A percentile compares a stretch with the other conserved stretches of the same genome.
Evolutionary conservation across 768 basidiomycete genomes (phyloP).

Genomic region (Austroboletus eburneus): DNA sequence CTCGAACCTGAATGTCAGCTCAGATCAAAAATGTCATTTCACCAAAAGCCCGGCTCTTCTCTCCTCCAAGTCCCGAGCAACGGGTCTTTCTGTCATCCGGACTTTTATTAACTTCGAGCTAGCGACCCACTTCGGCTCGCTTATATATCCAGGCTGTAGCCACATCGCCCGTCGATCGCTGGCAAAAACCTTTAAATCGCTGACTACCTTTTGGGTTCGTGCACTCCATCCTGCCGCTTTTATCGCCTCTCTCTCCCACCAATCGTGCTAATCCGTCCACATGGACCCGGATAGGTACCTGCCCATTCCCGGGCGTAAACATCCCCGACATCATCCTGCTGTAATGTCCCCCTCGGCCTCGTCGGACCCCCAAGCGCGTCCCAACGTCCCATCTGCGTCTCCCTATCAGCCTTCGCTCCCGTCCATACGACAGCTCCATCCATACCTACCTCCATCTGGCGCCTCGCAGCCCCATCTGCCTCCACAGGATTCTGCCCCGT

Average conservation of each 20-base stretch:
- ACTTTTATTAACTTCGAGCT: slow-evolving; percentile 24
- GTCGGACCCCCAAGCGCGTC: slow-evolving; percentile 27
- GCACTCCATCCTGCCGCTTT: slow-evolving; percentile 20
- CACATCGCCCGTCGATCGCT: slow-evolving; percentile 24
- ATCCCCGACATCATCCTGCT: slow-evolving; percentile 24
- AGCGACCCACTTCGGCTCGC: slow-evolving; percentile 27
- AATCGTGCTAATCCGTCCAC: slow-evolving; percentile 16
- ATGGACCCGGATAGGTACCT: slow-evolving; percentile 39
- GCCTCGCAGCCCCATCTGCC: slow-evolving; percentile 26
- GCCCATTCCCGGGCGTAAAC: slow-evolving; percentile 31
- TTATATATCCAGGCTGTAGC: slow-evolving; percentile 28
- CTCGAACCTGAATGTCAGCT: slow-evolving; percentile 23
- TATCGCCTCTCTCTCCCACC: slow-evolving; percentile 8
- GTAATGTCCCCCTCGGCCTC: slow-evolving; percentile 24
- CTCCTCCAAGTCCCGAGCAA: slow-evolving; percentile 22
- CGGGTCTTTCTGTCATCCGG: slow-evolving; percentile 27
- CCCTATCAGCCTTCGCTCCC: slow-evolving; percentile 42
- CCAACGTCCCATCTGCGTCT: slow-evolving; percentile 20
- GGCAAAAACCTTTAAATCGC: slow-evolving; percentile 20
- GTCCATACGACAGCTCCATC: slow-evolving; percentile 66
- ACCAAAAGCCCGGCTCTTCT: slow-evolving; percentile 17
- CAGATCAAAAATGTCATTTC: slow-evolving; percentile 25
- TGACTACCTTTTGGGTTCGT: slow-evolving; percentile 21
- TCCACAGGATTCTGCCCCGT: slow-evolving; percentile 23
- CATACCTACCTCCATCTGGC: slow-evolving; percentile 55